A percentile compares a stretch with the other conserved stretches of the same genome.
Conservation (phyloP, 1,284 basidiomycete species). For the Pseudozyma flocculosa region DNA sequence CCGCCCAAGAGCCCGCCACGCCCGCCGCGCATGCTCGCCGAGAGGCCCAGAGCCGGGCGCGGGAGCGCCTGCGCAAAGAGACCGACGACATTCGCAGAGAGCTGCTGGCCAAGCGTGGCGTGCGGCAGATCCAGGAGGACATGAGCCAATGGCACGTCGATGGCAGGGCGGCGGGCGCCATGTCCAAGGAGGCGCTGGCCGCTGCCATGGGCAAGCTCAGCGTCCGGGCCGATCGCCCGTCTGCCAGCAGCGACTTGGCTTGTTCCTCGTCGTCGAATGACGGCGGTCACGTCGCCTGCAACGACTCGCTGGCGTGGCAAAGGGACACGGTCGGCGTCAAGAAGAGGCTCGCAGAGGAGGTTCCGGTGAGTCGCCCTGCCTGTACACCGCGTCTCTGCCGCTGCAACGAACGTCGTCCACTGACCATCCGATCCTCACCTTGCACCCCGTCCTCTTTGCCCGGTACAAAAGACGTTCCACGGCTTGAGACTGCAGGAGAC, state of each 20-base stretch:
- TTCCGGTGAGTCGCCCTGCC: not conserved
- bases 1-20: not conserved
- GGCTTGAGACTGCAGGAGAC: constrained; percentile 17
- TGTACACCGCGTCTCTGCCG: too few species aligned
- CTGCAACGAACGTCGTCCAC: too few species aligned
- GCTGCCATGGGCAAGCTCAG: constrained; percentile 25
- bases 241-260: constrained; percentile 16
- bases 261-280: too few species aligned
- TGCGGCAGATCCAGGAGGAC: constrained; percentile 23
- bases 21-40: too few species aligned
- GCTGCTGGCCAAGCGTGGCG: constrained; percentile 19
- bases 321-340: constrained; percentile 31
- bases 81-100: constrained; percentile 24
- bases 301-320: constrained; percentile 23
- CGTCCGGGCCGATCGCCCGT: constrained; percentile 7
- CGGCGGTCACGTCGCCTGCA: too few species aligned
- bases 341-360: constrained; percentile 23
- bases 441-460: too few species aligned
- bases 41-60: constrained; percentile 8
- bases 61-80: constrained; percentile 16
- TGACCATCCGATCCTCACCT: too few species aligned
- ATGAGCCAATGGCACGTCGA: constrained; percentile 19
- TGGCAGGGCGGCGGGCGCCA: not conserved
- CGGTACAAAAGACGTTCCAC: not conserved
- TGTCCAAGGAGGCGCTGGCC: constrained; percentile 19